Evolutionary conservation across 2,329 filamentous ascomycete genomes (phyloP).

Genomic region (Trichoderma lentiforme): DNA sequence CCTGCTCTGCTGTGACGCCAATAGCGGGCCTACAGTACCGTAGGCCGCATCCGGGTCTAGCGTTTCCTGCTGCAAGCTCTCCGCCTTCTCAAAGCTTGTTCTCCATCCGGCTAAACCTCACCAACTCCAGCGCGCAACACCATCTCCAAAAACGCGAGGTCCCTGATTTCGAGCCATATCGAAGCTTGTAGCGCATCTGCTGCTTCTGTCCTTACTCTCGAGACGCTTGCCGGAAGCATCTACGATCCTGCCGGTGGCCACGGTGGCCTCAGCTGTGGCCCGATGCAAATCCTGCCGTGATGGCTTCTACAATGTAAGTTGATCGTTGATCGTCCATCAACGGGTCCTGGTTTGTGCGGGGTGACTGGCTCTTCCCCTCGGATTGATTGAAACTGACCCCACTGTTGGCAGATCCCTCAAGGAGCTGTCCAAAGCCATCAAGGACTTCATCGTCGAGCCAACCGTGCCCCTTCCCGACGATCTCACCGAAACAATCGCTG

Average conservation of each 20-base stretch:
- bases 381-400: conserved; percentile 23
- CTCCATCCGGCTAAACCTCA: conserved; percentile 17
- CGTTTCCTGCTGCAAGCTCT: conserved; percentile 8
- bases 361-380: not conserved
- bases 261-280: conserved; percentile 13
- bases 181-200: not conserved
- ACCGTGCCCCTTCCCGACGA: conserved; percentile 64
- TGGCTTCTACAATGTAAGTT: conserved; percentile 31
- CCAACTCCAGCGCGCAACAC: conserved; percentile 1
- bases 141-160: not conserved
- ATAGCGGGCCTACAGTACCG: not conserved
- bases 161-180: not conserved
- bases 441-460: conserved; percentile 46
- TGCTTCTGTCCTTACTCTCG: not conserved
- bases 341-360: not conserved
- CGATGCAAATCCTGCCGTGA: conserved; percentile 13
- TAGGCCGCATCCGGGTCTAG: not conserved
- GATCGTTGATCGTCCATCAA: conserved; percentile 17
- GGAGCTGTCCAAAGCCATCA: conserved; percentile 58
- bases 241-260: not conserved
- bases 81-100: conserved; percentile 10
- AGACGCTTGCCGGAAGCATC: not conserved
- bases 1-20: not conserved
- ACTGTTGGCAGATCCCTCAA: conserved; percentile 49
- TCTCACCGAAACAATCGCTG: conserved; percentile 58